A percentile compares a stretch with the other conserved stretches of the same genome.
Conservation (phyloP, 1,139 yeast genomes). For the Sugiyamaella pinicola region DNA sequence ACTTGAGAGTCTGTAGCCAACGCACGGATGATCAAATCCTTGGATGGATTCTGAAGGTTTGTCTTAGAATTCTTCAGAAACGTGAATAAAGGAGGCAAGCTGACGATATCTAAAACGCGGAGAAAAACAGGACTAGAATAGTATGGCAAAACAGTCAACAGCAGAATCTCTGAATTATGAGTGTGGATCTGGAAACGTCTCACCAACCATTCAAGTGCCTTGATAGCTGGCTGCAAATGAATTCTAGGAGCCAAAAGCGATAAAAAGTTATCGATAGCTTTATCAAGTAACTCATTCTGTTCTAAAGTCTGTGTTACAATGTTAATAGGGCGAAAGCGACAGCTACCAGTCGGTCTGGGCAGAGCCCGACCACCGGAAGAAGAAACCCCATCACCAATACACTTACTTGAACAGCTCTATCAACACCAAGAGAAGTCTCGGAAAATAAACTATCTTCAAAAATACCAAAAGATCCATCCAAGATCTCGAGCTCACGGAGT, state of each 20-base stretch:
- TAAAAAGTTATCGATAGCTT: conserved; percentile 73
- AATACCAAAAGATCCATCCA: conserved; percentile 73
- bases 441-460: conserved; percentile 77
- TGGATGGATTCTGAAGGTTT: conserved; percentile 63
- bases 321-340: too few species aligned
- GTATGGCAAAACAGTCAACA: conserved; percentile 76
- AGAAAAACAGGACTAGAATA: conserved; percentile 72
- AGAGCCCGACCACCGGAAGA: background rate
- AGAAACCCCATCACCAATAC: conserved; percentile 60
- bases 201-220: conserved; percentile 92
- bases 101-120: conserved; percentile 70
- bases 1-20: conserved; percentile 67
- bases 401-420: conserved; percentile 68
- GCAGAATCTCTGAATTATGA: conserved; percentile 70
- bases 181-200: conserved; percentile 87
- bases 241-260: conserved; percentile 75
- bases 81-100: conserved; percentile 73
- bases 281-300: conserved; percentile 69
- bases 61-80: conserved; percentile 74
- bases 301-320: conserved; percentile 59
- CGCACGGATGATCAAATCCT: conserved; percentile 68
- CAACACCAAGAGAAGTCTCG: conserved; percentile 74
- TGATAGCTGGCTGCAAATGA: conserved; percentile 71
- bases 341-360: too few species aligned
- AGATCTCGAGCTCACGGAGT: conserved; percentile 63